phyloP scores from a whole-genome alignment of 306 rosid species.

The Castanea mollissima region DNA sequence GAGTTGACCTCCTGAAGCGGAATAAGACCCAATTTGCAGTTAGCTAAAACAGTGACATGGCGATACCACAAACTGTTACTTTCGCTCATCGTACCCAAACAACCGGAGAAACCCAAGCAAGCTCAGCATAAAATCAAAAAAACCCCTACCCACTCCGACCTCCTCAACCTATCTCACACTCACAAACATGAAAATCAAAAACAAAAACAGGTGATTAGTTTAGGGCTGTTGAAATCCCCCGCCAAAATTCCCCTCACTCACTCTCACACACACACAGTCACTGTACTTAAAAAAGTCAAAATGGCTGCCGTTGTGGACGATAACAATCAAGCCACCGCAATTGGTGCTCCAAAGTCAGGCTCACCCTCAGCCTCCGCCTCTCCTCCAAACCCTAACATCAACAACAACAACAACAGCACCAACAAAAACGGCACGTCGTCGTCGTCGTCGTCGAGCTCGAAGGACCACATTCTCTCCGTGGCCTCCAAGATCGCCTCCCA shows the following conservation, averaged over 20 bases:
- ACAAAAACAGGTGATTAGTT: slow-evolving; percentile 14
- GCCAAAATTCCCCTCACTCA: slow-evolving; percentile 25
- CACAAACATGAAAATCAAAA: background rate
- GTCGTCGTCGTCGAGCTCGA: slow-evolving; percentile 5
- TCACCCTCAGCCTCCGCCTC: background rate
- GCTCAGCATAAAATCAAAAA: no score
- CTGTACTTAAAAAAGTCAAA: slow-evolving; percentile 26
- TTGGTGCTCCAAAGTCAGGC: background rate
- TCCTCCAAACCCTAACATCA: background rate
- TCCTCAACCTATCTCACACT: no score
- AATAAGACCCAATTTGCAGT: no score
- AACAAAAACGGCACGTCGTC: background rate
- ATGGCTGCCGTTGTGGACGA: slow-evolving; percentile 27
- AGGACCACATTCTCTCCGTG: slow-evolving; percentile 54
- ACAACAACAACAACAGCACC: background rate
- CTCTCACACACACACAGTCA: background rate
- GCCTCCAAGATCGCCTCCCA: slow-evolving; percentile 74
- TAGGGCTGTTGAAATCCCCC: slow-evolving; percentile 66
- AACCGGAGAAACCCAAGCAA: no score
- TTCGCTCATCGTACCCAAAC: no score
- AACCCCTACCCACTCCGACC: no score
- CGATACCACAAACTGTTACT: no score
- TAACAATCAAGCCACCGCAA: background rate
- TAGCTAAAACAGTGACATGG: no score
- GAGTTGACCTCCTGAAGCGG: no score